A percentile compares a stretch with the other conserved stretches of the same genome.
Evolutionary conservation across 176 grass and related monocot genomes (phyloP).

Genomic region (Cenchrus purpureus): DNA sequence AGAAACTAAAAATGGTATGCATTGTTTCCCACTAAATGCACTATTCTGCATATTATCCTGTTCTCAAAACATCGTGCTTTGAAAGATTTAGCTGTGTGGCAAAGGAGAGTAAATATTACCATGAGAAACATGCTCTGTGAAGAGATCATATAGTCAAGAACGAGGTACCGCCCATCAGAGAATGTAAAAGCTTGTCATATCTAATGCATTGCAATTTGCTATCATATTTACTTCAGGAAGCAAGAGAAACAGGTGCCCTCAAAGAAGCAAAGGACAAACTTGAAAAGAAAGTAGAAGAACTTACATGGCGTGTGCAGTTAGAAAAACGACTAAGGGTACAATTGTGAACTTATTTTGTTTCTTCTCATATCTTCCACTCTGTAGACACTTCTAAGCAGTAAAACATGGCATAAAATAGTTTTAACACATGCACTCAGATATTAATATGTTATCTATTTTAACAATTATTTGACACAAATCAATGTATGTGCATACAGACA

Average conservation of each 20-base stretch:
- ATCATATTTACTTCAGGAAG: constrained; percentile 66
- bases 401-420: constrained; percentile 23
- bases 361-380: constrained; percentile 13
- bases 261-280: constrained; percentile 99
- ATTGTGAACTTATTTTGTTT: constrained; percentile 39
- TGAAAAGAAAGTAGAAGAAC: constrained; percentile 98
- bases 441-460: constrained; percentile 15
- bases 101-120: constrained; percentile 25
- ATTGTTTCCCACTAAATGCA: constrained; percentile 32
- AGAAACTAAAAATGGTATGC: constrained; percentile 95
- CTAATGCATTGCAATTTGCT: constrained; percentile 32
- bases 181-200: constrained; percentile 18
- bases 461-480: constrained; percentile 48
- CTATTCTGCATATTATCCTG: constrained; percentile 12
- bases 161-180: neutral
- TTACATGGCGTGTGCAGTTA: constrained; percentile 96
- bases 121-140: neutral
- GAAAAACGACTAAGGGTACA: constrained; percentile 91
- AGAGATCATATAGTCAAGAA: constrained; percentile 19
- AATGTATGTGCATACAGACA: constrained; percentile 56
- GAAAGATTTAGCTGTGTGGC: constrained; percentile 7
- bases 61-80: neutral
- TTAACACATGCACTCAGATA: constrained; percentile 22
- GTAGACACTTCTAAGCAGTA: constrained; percentile 19
- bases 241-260: constrained; percentile 97